These are phyloP conservation scores for Populus pruinosa DNA, from an alignment of 345 rosid species.

Conservation along the genomic window DNA sequence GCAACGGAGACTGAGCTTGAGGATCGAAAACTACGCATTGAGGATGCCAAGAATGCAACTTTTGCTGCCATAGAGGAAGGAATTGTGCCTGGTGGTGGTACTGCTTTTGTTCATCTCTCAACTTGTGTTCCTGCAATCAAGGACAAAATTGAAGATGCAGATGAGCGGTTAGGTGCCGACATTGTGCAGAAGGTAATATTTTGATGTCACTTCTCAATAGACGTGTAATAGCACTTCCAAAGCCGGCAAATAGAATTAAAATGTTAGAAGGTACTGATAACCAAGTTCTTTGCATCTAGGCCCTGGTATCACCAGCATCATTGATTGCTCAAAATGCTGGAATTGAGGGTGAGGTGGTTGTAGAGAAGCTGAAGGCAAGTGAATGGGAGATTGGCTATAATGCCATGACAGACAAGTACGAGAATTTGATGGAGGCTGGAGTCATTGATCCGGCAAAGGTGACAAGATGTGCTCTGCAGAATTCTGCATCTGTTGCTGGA, in stretches of 20 bases:
- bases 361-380: constrained; percentile 64
- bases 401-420: constrained; percentile 83
- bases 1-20: constrained; percentile 98
- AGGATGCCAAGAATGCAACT: constrained; percentile 96
- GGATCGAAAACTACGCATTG: constrained; percentile 87
- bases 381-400: constrained; percentile 97
- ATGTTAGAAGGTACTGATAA: background rate
- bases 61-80: constrained; percentile 99
- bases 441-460: constrained; percentile 97
- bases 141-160: constrained; percentile 72
- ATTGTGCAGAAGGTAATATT: constrained; percentile 82
- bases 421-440: constrained; percentile 84
- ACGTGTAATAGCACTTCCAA: too few species aligned
- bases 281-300: constrained; percentile 36
- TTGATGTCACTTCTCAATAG: background rate
- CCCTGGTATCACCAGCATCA: constrained; percentile 80
- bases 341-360: constrained; percentile 92
- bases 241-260: background rate
- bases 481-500: constrained; percentile 92
- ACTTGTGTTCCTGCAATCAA: constrained; percentile 61
- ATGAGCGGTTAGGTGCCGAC: constrained; percentile 88
- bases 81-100: constrained; percentile 96
- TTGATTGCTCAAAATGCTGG: constrained; percentile 96
- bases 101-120: constrained; percentile 86
- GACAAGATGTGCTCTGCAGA: constrained; percentile 87